These are phyloP conservation scores for Tagetes patula DNA, from an alignment of 129 eudicot genomes.

Conservation along the genomic window DNA sequence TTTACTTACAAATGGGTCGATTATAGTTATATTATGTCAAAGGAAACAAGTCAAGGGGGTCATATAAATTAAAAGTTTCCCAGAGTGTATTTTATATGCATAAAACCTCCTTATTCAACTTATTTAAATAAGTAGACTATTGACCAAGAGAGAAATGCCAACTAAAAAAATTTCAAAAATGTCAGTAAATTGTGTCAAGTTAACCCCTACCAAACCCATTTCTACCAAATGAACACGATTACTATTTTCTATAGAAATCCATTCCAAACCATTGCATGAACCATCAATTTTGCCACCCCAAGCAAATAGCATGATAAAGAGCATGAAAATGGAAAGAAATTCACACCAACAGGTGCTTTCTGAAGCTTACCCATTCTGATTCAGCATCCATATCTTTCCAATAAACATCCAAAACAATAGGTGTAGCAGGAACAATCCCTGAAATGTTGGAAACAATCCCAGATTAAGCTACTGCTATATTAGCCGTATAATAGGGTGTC, in stretches of 20 bases:
- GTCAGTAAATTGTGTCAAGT: background rate
- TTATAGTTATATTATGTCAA: background rate
- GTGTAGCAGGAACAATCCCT: constrained; percentile 78
- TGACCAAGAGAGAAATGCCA: background rate
- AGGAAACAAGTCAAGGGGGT: background rate
- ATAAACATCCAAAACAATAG: constrained; percentile 63
- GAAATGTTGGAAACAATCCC: constrained; percentile 21
- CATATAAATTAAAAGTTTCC: background rate
- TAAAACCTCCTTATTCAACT: background rate
- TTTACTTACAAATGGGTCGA: background rate
- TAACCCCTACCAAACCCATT: background rate
- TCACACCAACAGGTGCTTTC: constrained; percentile 16
- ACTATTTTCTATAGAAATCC: background rate
- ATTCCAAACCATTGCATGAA: background rate
- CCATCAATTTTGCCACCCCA: background rate
- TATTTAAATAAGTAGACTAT: background rate
- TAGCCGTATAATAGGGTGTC: constrained; percentile 1
- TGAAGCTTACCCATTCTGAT: constrained; percentile 85
- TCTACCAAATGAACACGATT: background rate
- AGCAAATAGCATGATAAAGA: constrained; percentile 9
- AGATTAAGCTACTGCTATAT: background rate
- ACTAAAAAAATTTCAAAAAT: background rate
- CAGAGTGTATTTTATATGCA: background rate
- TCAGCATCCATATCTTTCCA: constrained; percentile 90
- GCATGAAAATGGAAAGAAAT: background rate